phyloP scores from a whole-genome alignment of 2,329 filamentous ascomycete species.

The Colletotrichum costaricense region DNA sequence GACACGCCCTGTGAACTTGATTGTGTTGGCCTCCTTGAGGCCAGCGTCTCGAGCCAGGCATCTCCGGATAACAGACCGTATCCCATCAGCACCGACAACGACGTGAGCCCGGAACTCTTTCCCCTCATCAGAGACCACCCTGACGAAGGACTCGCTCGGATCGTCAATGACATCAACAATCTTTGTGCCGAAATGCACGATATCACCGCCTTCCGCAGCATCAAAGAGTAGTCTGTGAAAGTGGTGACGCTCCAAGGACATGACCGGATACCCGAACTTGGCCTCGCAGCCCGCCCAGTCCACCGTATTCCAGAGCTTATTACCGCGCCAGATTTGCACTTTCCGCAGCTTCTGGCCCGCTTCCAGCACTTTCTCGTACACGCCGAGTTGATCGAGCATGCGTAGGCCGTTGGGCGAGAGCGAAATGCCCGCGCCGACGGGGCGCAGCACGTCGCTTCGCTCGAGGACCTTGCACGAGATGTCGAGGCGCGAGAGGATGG shows the following conservation, averaged over 20 bases:
- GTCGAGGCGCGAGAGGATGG: conserved; percentile 33
- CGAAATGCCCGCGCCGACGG: conserved; percentile 38
- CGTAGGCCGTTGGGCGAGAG: conserved; percentile 36
- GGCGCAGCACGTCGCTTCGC: conserved; percentile 25
- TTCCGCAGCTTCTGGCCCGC: neutral
- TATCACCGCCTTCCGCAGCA: neutral
- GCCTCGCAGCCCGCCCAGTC: neutral
- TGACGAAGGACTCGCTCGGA: neutral
- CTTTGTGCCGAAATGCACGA: neutral
- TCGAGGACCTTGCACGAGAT: conserved; percentile 37
- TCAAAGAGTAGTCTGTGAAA: neutral
- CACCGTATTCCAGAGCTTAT: neutral
- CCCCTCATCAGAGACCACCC: neutral
- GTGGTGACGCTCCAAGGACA: neutral
- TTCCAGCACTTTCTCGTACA: conserved; percentile 20
- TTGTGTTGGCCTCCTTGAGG: neutral
- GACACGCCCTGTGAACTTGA: neutral
- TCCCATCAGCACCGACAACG: neutral
- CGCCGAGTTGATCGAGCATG: conserved; percentile 36
- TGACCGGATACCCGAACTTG: neutral
- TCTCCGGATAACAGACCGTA: neutral
- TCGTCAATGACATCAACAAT: neutral
- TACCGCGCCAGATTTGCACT: neutral
- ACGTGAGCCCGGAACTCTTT: neutral
- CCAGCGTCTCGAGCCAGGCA: neutral